Evolutionary conservation across 108 stramenopile species (phyloP).

Genomic region (Ochromonas danica): DNA sequence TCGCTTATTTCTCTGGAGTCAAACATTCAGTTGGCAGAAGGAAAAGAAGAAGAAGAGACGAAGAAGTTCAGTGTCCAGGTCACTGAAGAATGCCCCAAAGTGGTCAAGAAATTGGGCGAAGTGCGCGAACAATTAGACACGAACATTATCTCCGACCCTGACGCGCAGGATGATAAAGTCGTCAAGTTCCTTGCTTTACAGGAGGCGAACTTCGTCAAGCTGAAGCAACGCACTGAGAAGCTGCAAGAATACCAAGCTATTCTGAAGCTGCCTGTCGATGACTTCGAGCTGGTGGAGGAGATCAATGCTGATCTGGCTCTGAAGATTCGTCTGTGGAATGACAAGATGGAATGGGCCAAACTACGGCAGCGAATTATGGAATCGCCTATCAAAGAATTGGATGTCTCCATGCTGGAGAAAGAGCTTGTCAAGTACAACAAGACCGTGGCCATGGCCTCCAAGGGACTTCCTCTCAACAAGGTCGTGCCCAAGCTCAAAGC

Average conservation of each 20-base stretch:
- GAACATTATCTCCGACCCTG: constrained; percentile 42
- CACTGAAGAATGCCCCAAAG: constrained; percentile 47
- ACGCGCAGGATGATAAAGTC: constrained; percentile 49
- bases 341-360: constrained; percentile 56
- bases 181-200: constrained; percentile 51
- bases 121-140: constrained; percentile 62
- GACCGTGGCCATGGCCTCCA: constrained; percentile 49
- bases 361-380: constrained; percentile 49
- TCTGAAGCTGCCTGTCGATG: constrained; percentile 53
- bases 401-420: constrained; percentile 58
- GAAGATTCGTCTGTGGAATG: constrained; percentile 61
- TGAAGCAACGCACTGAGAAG: constrained; percentile 53
- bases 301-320: constrained; percentile 55
- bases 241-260: constrained; percentile 57
- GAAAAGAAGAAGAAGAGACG: constrained; percentile 60
- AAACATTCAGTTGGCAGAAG: constrained; percentile 56
- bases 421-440: constrained; percentile 52
- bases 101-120: constrained; percentile 46
- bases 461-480: constrained; percentile 58
- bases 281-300: constrained; percentile 62
- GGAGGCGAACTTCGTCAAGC: constrained; percentile 36
- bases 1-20: constrained; percentile 49
- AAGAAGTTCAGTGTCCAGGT: constrained; percentile 51
- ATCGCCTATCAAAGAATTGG: constrained; percentile 52
- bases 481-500: constrained; percentile 61